Base-by-base conservation (phyloP, 768 basidiomycete genomes). In the Pulveroboletus sp. region DNA sequence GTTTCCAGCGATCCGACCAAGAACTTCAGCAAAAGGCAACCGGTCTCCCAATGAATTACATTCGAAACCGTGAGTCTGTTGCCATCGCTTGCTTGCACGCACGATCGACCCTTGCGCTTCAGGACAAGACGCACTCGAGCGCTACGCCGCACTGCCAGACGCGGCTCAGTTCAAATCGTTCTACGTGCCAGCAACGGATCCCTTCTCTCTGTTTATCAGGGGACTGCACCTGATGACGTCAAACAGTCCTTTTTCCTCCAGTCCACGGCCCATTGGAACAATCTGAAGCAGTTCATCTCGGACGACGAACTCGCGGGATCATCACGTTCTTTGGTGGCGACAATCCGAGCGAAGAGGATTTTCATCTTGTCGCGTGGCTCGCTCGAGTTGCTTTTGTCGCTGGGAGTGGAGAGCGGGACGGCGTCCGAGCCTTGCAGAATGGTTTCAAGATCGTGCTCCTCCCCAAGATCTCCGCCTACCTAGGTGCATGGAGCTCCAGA, bases 281-380 rank as follows among this genome's bases (percentile, higher is more conserved):
- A 50, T 29, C 51, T 78, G 60, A 59, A 60, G 42, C 42, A 36
- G 36, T 77, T 75, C 63, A 59, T 76, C 43, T 54, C 65, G 29
- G 64, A 70, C 24, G 67, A 71, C 24, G 67, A 71, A 26, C 71
- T 82, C 37, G 71, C 75, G 4, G 52, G 53, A 0, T 49, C 13
- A 68, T 64, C 9, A 72, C 72, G 5, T 82, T 81, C 65, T 66
- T 79, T 32, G 75, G 72, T 17, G 80, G 78, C 9, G 70, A 62
- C 5, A 54, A 45, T 34, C 77, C 78, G 1, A 73, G 78, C 9
- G 77, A 79, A 58, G 78, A 77, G 46, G 81, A 80, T 57, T 79
- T 76, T 67, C 79, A 80, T 62, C 64, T 82, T 35, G 75, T 53
- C 6, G 76, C 71, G 8, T 82, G 77, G 80, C 63, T 82, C 26